A percentile compares a stretch with the other conserved stretches of the same genome.
Conservation (phyloP, 257 asterid species). For the Handroanthus guayacan region DNA sequence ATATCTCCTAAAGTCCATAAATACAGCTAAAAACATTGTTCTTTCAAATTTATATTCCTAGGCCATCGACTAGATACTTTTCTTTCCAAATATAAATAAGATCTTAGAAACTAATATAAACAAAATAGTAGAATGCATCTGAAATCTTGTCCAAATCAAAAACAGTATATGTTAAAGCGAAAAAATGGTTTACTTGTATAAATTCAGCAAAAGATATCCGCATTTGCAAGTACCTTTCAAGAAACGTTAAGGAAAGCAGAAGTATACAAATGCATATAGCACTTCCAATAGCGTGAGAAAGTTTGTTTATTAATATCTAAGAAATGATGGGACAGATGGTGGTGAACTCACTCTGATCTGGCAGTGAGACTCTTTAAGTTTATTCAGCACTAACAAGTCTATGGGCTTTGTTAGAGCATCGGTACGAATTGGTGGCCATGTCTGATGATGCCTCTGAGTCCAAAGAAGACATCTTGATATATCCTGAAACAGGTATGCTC, state of each 20-base stretch:
- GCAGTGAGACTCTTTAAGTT: conserved; percentile 89
- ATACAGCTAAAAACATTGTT: conserved; percentile 18
- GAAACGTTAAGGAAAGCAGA: conserved; percentile 1
- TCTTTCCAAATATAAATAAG: conserved; percentile 11
- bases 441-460: conserved; percentile 99
- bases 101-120: conserved; percentile 1
- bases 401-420: conserved; percentile 90
- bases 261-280: conserved; percentile 6
- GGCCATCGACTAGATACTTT: background rate
- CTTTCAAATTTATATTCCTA: conserved; percentile 18
- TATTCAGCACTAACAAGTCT: conserved; percentile 85
- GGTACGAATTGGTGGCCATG: conserved; percentile 97
- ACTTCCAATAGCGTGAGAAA: background rate
- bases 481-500: conserved; percentile 63
- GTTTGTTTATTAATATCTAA: conserved; percentile 18
- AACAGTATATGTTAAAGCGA: background rate
- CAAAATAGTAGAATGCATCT: conserved; percentile 15
- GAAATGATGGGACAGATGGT: conserved; percentile 13
- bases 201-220: conserved; percentile 18
- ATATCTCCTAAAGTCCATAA: conserved; percentile 16
- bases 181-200: background rate
- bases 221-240: background rate
- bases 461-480: conserved; percentile 95
- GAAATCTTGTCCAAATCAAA: background rate
- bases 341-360: conserved; percentile 71